Evolutionary conservation across 139 green algal species (phyloP), one percentile per base, ranked within the genome.

Genomic region (Chlorella sp.): DNA sequence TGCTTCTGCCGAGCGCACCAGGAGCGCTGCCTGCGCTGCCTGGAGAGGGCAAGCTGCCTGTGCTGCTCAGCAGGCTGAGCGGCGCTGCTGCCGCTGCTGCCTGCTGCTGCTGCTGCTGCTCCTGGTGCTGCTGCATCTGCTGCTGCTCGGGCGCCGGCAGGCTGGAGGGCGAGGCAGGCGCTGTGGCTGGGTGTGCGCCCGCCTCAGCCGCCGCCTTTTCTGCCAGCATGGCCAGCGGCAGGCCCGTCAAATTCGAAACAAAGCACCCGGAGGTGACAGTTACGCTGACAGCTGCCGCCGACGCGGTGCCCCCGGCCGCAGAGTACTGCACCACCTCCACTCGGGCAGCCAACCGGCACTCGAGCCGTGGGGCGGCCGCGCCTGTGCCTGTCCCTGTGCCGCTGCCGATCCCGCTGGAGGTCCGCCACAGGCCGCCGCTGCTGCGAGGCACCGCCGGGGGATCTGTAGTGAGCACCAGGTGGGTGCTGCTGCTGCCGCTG

Each of bases 231-330:
- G 42, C 61, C 42, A 86, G 77, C 19, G 76, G 86, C 57, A 88
- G 86, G 48, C 86, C 82, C 28, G 86, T 92, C 7, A 92, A 71
- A 78, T 92, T 92, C 53, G 61, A 91, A 28, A 92, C 71, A 80
- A 91, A 91, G 86, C 86, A 89, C 37, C 81, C 90, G 19, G 90
- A n/a, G 18, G 86, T 89, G 81, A 91, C 32, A 5, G 39, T 83
- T n/a, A 92, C 89, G 69, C 53, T 81, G 26, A 91, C 71, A 18
- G 68, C 60, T 34, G 64, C 88, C 15, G 57, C 82, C 1, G 83
- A 15, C 14, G 85, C 69, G 15, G 69, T 28, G 80, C 61, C 81
- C 14, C 42, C 40, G 34, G 48, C 79, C 37, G 22, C 83, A 37
- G 75, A 24, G 30, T 76, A 64, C 60, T 60, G 81, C 69, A 71